A percentile compares a stretch with the other conserved stretches of the same genome.
phyloP scores from a whole-genome alignment of 768 basidiomycete genomes.

The Panaeolus papilionaceus region DNA sequence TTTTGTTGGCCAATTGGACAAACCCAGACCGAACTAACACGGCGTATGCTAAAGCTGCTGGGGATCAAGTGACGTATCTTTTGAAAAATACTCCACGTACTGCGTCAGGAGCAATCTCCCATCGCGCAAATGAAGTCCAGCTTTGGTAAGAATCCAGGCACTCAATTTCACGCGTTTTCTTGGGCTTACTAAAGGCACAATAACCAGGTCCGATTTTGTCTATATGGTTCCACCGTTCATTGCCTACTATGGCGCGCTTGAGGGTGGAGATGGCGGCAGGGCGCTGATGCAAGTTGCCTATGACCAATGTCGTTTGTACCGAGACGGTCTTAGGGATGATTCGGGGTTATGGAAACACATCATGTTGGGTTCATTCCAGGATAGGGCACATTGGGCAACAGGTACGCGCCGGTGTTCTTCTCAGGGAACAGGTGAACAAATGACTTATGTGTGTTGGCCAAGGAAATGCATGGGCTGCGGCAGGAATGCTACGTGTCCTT shows the following conservation, averaged over 20 bases:
- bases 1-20: constrained; percentile 61
- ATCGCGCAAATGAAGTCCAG: constrained; percentile 57
- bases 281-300: constrained; percentile 55
- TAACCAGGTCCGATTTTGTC: constrained; percentile 58
- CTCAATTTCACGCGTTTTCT: not conserved
- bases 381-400: constrained; percentile 63
- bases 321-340: constrained; percentile 54
- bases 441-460: constrained; percentile 6
- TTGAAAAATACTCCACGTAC: constrained; percentile 50
- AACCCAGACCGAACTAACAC: constrained; percentile 37
- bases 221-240: constrained; percentile 73
- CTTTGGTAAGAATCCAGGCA: constrained; percentile 46
- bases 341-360: constrained; percentile 65
- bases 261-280: constrained; percentile 40
- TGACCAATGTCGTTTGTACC: constrained; percentile 62
- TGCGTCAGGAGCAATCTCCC: constrained; percentile 62
- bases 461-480: constrained; percentile 75
- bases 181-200: not conserved
- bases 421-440: not conserved
- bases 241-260: constrained; percentile 65
- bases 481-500: constrained; percentile 66
- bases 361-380: constrained; percentile 48
- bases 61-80: constrained; percentile 54
- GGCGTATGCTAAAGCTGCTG: constrained; percentile 48
- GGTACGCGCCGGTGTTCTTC: constrained; percentile 37